Percentiles rank a stretch among this genome's conserved stretches.
These are phyloP conservation scores for Penicillium roqueforti DNA, from an alignment of 495 filamentous ascomycete species.

Conservation along the genomic window DNA sequence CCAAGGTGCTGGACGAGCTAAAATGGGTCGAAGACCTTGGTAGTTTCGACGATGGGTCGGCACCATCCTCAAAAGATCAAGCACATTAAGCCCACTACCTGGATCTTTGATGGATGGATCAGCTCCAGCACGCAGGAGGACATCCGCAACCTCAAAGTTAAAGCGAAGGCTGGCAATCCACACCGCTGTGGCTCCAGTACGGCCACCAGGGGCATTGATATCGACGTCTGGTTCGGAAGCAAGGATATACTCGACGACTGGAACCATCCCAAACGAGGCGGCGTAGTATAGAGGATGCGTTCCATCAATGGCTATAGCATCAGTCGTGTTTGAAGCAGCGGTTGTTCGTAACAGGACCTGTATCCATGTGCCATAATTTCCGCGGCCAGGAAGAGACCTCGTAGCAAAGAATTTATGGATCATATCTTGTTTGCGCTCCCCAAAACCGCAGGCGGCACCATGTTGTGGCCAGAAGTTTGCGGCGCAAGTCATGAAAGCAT, in stretches of 20 bases:
- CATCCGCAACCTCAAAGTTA: constrained; percentile 16
- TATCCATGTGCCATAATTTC: constrained; percentile 23
- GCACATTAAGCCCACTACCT: constrained; percentile 8
- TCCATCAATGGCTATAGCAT: constrained; percentile 9
- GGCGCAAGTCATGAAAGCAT: constrained; percentile 15
- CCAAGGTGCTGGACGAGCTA: constrained; percentile 4
- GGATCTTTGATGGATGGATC: constrained; percentile 20
- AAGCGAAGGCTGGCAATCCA: constrained; percentile 18
- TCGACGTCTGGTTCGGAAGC: constrained; percentile 15
- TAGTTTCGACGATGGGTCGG: neutral
- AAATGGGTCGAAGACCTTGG: neutral
- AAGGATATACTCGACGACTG: constrained; percentile 21
- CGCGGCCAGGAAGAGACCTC: constrained; percentile 8
- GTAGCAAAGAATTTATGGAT: constrained; percentile 18
- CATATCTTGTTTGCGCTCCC: neutral
- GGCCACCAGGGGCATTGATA: constrained; percentile 22
- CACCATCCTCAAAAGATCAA: constrained; percentile 8
- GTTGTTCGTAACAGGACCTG: constrained; percentile 6
- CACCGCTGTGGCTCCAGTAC: constrained; percentile 18
- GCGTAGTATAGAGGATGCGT: constrained; percentile 27
- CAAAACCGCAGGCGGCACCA: constrained; percentile 6
- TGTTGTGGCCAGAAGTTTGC: constrained; percentile 18
- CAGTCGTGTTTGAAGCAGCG: neutral
- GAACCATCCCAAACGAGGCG: constrained; percentile 20
- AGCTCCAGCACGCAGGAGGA: constrained; percentile 19